A percentile compares a stretch with the other conserved stretches of the same genome.
Conservation (phyloP, 495 filamentous ascomycete species). For the Aspergillus hancockii region DNA sequence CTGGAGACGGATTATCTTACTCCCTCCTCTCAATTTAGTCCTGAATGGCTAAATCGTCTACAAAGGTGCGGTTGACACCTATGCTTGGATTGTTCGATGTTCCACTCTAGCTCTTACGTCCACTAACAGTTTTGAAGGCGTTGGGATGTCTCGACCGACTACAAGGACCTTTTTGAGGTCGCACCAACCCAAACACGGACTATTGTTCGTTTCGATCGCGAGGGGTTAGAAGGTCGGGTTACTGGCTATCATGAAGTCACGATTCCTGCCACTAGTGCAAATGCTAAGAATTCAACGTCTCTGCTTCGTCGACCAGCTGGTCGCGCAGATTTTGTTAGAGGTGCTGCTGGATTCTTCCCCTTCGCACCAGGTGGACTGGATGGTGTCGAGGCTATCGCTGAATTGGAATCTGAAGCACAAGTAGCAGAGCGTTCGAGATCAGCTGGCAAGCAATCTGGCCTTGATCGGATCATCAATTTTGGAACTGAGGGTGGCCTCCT, state of each 20-base stretch:
- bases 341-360: constrained; percentile 91
- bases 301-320: constrained; percentile 83
- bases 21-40: constrained; percentile 74
- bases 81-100: constrained; percentile 4
- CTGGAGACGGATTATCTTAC: constrained; percentile 77
- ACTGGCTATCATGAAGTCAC: constrained; percentile 95
- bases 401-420: constrained; percentile 65
- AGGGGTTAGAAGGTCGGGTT: constrained; percentile 90
- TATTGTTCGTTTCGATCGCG: constrained; percentile 85
- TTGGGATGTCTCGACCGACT: constrained; percentile 80
- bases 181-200: constrained; percentile 91
- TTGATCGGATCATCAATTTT: constrained; percentile 82
- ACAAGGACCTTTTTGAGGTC: constrained; percentile 77
- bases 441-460: constrained; percentile 41
- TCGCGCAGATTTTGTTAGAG: constrained; percentile 91
- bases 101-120: not conserved
- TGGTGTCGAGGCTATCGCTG: constrained; percentile 77
- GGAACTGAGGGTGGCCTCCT: constrained; percentile 76
- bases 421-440: constrained; percentile 45
- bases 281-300: constrained; percentile 95
- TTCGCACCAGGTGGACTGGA: constrained; percentile 94
- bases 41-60: constrained; percentile 81
- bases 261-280: constrained; percentile 84
- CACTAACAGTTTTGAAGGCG: constrained; percentile 48
- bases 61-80: constrained; percentile 60